Base-by-base conservation (phyloP, 805 yeast species). In the Lipomyces oligophaga region DNA sequence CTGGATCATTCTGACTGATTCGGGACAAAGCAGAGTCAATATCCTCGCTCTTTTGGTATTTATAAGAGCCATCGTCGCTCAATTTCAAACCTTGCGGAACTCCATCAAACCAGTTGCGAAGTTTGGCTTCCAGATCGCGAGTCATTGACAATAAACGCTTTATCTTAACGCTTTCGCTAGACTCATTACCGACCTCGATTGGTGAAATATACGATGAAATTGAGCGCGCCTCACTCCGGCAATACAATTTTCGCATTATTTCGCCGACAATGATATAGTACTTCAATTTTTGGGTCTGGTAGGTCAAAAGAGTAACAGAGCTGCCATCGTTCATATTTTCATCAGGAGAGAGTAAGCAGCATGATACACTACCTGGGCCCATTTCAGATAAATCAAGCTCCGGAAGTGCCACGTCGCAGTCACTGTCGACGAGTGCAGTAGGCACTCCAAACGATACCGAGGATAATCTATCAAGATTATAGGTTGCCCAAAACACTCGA, bases 401-500 rank as follows among this genome's bases (percentile, higher is more conserved):
- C 11, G 54, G 52, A 11, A 49, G 6, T 7, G 31, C 47, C 13
- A 47, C 45, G 19, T 42, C 43, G 22, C 54, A 49, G 30, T 41
- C 45, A 10, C 38, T 34, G 22, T 42, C 54, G 5, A 22, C 21
- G 11, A 49, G 18, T 5, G 39, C 43, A 1, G 33, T n/a, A 5
- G 54, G 54, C 32, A 45, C 16, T 5, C 54, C 54, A 30, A 42
- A 49, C 27, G 46, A 19, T 11, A 47, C 33, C 5, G 54, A 37
- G 11, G 41, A 25, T 18, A 47, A 37, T 21, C 43, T 25, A 26
- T 49, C 54, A n/a, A 34, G 45, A 10, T 24, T 37, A 30, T 49
- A 49, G 22, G 42, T 21, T 13, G 52, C 44, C 54, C 54, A 49
- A n/a, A 46, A 49, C 8, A 47, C 38, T 1, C 52, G 44, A n/a